These are phyloP conservation scores for Amaranthus palmeri DNA, from an alignment of 148 eudicot species.

Conservation along the genomic window DNA sequence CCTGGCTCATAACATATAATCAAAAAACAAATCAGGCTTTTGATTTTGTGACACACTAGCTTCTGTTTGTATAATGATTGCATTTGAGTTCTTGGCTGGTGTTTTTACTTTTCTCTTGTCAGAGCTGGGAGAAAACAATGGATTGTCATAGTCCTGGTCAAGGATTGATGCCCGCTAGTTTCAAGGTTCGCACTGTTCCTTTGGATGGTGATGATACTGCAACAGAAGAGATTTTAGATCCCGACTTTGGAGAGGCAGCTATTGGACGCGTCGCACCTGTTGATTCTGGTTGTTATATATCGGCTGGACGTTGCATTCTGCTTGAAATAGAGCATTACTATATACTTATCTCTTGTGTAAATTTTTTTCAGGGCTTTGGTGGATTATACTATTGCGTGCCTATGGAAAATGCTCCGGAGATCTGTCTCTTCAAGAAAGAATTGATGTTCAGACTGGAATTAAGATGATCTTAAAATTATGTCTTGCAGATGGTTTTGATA, in stretches of 20 bases:
- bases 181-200: constrained; percentile 43
- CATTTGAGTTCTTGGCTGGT: neutral
- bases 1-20: no score
- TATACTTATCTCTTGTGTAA: constrained; percentile 1
- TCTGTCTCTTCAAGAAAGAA: constrained; percentile 49
- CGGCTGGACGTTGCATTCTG: neutral
- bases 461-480: constrained; percentile 53
- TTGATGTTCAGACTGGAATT: constrained; percentile 64
- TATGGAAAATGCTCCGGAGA: constrained; percentile 53
- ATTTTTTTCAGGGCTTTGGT: constrained; percentile 43
- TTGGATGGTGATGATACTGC: constrained; percentile 42
- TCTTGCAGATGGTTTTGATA: constrained; percentile 60
- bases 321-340: neutral
- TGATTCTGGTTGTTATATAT: constrained; percentile 38
- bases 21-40: no score
- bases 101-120: neutral
- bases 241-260: constrained; percentile 60
- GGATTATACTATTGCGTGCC: constrained; percentile 55
- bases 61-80: no score
- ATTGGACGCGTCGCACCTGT: constrained; percentile 64
- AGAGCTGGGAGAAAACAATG: constrained; percentile 69
- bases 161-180: constrained; percentile 63
- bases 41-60: no score
- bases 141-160: constrained; percentile 60
- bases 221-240: constrained; percentile 49